Evolutionary conservation across 73 alveolate species (phyloP).

Genomic region (Paramecium tetraurelia): DNA sequence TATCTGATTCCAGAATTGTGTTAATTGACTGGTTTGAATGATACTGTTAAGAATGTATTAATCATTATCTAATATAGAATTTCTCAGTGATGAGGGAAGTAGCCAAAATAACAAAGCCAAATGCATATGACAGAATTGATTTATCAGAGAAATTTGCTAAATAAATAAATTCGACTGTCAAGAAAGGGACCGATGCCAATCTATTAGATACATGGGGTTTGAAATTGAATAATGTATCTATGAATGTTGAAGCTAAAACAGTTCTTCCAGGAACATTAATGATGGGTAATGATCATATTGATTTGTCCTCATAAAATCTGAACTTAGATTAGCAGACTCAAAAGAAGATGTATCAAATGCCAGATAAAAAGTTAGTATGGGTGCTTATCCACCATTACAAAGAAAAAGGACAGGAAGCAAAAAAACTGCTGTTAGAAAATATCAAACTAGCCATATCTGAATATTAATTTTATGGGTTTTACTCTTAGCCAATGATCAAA

Average conservation of each 20-base stretch:
- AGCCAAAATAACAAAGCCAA: slow-evolving; percentile 82
- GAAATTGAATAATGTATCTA: slow-evolving; percentile 58
- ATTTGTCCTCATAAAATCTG: slow-evolving; percentile 47
- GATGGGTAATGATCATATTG: slow-evolving; percentile 64
- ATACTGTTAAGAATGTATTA: slow-evolving; percentile 78
- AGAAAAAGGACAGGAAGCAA: not conserved
- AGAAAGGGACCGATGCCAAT: slow-evolving; percentile 22
- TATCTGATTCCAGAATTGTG: slow-evolving; percentile 13
- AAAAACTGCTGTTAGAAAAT: not conserved
- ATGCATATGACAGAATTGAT: slow-evolving; percentile 57
- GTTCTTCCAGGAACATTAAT: slow-evolving; percentile 68
- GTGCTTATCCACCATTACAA: not conserved
- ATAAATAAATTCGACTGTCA: not conserved
- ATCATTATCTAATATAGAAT: not conserved
- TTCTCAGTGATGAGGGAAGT: slow-evolving; percentile 85
- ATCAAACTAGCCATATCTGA: not conserved
- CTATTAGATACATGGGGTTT: slow-evolving; percentile 80
- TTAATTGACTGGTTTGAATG: slow-evolving; percentile 82
- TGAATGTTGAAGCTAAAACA: slow-evolving; percentile 56
- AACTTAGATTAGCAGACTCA: slow-evolving; percentile 83
- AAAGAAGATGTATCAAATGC: slow-evolving; percentile 73
- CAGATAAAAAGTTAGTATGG: not conserved
- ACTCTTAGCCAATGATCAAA: not conserved
- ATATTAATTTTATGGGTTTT: not conserved
- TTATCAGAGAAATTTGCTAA: not conserved